Evolutionary conservation across 2,329 filamentous ascomycete species (phyloP).

Genomic region (Knufia fluminis): DNA sequence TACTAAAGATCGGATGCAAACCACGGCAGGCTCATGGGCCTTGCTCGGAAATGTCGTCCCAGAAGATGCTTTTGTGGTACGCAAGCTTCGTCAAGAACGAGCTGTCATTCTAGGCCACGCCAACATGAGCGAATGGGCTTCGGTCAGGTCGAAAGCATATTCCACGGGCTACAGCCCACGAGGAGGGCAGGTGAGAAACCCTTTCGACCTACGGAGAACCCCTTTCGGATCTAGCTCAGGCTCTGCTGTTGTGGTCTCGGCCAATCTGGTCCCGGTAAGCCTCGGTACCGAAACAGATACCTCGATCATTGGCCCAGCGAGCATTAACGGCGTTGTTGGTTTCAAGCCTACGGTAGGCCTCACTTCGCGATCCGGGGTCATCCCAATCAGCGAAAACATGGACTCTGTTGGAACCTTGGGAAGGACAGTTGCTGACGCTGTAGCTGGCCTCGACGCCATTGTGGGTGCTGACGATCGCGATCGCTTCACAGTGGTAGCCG

Average conservation of each 20-base stretch:
- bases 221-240: slow-evolving; percentile 21
- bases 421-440: slow-evolving; percentile 20
- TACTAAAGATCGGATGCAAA: slow-evolving; percentile 23
- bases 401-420: slow-evolving; percentile 24
- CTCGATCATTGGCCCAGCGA: slow-evolving; percentile 27
- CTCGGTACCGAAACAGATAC: slow-evolving; percentile 26
- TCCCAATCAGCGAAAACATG: slow-evolving; percentile 25
- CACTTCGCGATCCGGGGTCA: slow-evolving; percentile 26
- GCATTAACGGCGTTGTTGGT: slow-evolving; percentile 2
- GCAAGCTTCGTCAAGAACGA: slow-evolving; percentile 22
- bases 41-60: slow-evolving; percentile 15
- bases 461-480: slow-evolving; percentile 13
- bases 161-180: slow-evolving; percentile 50
- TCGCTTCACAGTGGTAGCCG: slow-evolving; percentile 14
- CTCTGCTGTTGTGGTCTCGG: slow-evolving; percentile 27
- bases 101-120: slow-evolving; percentile 27
- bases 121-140: slow-evolving; percentile 22
- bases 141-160: slow-evolving; percentile 16
- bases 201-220: slow-evolving; percentile 32
- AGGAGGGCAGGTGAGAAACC: slow-evolving; percentile 54
- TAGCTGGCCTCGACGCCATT: slow-evolving; percentile 15
- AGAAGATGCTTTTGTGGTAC: slow-evolving; percentile 20
- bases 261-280: slow-evolving; percentile 29
- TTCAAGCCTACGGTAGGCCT: slow-evolving; percentile 29
- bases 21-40: slow-evolving; percentile 24